Evolutionary conservation across 2,329 filamentous ascomycete genomes (phyloP).

Genomic region (Aspergillus versicolor): DNA sequence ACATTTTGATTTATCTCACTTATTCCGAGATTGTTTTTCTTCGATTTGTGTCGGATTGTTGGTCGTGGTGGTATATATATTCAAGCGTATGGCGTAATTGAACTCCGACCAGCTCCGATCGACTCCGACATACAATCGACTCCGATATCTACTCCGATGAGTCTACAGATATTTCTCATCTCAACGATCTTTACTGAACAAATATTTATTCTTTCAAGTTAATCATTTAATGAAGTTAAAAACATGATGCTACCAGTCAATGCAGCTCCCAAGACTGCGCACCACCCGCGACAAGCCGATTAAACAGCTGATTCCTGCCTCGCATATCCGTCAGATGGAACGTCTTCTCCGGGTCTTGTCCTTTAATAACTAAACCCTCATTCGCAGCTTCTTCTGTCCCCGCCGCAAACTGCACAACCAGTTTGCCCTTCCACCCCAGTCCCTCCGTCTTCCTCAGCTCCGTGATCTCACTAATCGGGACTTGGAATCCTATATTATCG

Average conservation of each 20-base stretch:
- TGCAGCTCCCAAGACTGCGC: slow-evolving; percentile 68
- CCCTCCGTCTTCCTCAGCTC: slow-evolving; percentile 80
- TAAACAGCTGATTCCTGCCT: slow-evolving; percentile 75
- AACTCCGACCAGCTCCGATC: background rate
- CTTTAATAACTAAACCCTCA: slow-evolving; percentile 69
- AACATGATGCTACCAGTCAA: background rate
- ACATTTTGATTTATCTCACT: background rate
- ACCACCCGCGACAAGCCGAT: slow-evolving; percentile 73
- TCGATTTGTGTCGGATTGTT: background rate
- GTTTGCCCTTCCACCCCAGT: slow-evolving; percentile 83
- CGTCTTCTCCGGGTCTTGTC: slow-evolving; percentile 52
- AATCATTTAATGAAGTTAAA: no score
- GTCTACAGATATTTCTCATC: no score
- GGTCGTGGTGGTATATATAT: background rate
- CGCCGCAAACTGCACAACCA: slow-evolving; percentile 71
- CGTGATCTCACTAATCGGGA: slow-evolving; percentile 68
- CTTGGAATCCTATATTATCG: slow-evolving; percentile 63
- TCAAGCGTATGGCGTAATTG: background rate
- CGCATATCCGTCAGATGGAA: slow-evolving; percentile 69
- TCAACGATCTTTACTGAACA: no score
- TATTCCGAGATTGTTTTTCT: background rate
- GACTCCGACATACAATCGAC: no score
- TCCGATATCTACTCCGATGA: no score
- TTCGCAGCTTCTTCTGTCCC: slow-evolving; percentile 49
- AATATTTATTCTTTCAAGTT: no score